Conservation (phyloP, 441 rosid species). For the Pelargonium australe region DNA sequence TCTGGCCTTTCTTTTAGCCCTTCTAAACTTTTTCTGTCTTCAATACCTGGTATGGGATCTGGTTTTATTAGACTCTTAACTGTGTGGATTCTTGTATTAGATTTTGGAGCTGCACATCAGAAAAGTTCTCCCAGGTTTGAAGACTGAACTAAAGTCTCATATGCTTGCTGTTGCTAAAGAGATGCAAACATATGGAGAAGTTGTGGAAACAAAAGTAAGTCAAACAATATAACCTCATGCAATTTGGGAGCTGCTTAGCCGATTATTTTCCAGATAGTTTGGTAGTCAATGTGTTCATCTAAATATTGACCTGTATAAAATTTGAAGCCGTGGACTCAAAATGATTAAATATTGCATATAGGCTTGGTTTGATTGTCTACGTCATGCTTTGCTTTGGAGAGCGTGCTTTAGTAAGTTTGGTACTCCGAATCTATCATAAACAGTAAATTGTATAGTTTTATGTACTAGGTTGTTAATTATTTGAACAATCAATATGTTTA, state of each 20-base stretch:
- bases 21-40: background rate
- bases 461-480: background rate
- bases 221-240: constrained; percentile 2
- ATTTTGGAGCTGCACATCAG: constrained; percentile 84
- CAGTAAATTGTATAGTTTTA: background rate
- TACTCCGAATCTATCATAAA: background rate
- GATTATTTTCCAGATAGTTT: too few species aligned
- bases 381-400: background rate
- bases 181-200: constrained; percentile 83
- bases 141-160: constrained; percentile 65
- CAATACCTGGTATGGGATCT: background rate
- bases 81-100: constrained; percentile 25
- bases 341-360: background rate
- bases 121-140: constrained; percentile 73
- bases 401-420: background rate
- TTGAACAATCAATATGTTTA: background rate
- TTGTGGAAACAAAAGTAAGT: constrained; percentile 78
- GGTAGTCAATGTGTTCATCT: too few species aligned
- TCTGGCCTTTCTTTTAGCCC: background rate
- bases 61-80: background rate
- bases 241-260: background rate
- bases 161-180: constrained; percentile 81
- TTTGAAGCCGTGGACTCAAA: too few species aligned
- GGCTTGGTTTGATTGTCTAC: background rate
- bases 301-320: too few species aligned